Evolutionary conservation across 495 filamentous ascomycete genomes (phyloP).

Genomic region (Thozetella sp.): DNA sequence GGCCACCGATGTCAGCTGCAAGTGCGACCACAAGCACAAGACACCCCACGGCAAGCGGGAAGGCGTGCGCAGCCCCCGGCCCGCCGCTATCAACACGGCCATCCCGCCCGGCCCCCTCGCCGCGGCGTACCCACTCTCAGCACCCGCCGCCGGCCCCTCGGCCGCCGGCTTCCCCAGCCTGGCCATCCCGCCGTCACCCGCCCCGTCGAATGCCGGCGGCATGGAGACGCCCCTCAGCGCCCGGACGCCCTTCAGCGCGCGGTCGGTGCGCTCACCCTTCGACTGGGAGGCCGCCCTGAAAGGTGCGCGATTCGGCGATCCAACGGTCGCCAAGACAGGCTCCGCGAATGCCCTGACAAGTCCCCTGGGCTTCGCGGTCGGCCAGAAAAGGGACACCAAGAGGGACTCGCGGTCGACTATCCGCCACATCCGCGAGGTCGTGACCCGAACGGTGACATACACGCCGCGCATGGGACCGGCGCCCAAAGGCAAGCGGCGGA

Average conservation of each 20-base stretch:
- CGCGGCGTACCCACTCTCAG: conserved; percentile 52
- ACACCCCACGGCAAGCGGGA: conserved; percentile 18
- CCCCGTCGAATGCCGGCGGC: conserved; percentile 46
- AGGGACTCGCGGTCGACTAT: conserved; percentile 52
- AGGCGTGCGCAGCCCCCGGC: conserved; percentile 19
- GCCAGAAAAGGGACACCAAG: conserved; percentile 14
- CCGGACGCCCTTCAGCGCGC: conserved; percentile 51
- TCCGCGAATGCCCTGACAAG: conserved; percentile 3
- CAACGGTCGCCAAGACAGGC: conserved; percentile 13
- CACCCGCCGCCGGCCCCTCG: conserved; percentile 50
- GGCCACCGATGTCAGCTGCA: conserved; percentile 54
- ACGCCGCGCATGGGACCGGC: conserved; percentile 69
- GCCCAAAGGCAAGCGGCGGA: conserved; percentile 76
- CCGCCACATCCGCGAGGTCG: conserved; percentile 66
- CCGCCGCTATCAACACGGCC: conserved; percentile 27
- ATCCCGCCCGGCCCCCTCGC: conserved; percentile 43
- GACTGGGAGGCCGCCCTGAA: conserved; percentile 64
- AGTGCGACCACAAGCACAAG: conserved; percentile 48
- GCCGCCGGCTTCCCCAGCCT: conserved; percentile 44
- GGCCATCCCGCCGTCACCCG: conserved; percentile 63
- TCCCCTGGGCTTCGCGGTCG: not conserved
- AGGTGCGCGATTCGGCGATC: conserved; percentile 48
- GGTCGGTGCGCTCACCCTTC: conserved; percentile 57
- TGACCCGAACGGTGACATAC: conserved; percentile 78
- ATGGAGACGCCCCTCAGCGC: conserved; percentile 27